Evolutionary conservation across 2,329 filamentous ascomycete genomes (phyloP).

Genomic region (Aspergillus puulaauensis): DNA sequence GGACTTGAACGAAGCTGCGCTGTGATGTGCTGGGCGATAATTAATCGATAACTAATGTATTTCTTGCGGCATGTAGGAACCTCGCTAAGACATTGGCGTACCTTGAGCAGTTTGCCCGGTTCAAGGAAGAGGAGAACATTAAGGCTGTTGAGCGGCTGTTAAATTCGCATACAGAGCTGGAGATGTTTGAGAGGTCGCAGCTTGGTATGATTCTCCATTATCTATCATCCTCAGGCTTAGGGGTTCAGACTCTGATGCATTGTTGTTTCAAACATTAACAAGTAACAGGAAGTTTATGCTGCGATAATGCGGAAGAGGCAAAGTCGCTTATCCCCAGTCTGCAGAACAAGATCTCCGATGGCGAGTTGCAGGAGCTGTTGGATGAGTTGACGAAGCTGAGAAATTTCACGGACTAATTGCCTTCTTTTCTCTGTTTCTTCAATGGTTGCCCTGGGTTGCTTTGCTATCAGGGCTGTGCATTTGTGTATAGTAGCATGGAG

Average conservation of each 20-base stretch:
- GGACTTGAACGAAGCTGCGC: neutral
- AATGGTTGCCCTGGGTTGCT: neutral
- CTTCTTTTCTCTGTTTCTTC: constrained; percentile 5
- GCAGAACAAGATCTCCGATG: constrained; percentile 84
- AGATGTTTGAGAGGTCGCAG: constrained; percentile 91
- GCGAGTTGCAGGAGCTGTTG: constrained; percentile 81
- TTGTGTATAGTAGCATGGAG: constrained; percentile 15
- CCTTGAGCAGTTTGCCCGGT: constrained; percentile 89
- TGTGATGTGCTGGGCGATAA: neutral
- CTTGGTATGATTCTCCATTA: constrained; percentile 61
- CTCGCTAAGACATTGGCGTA: constrained; percentile 88
- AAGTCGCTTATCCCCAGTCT: constrained; percentile 92
- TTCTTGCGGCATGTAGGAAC: constrained; percentile 46
- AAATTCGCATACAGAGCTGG: constrained; percentile 71
- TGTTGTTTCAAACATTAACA: neutral
- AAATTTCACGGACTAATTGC: constrained; percentile 43
- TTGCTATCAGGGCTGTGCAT: neutral
- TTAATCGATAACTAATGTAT: neutral
- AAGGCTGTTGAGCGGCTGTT: constrained; percentile 90
- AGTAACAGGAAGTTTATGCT: constrained; percentile 76
- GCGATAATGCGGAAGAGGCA: constrained; percentile 89
- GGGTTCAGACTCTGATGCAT: neutral
- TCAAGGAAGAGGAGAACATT: constrained; percentile 92
- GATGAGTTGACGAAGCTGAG: constrained; percentile 86
- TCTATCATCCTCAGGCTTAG: neutral